phyloP scores from a whole-genome alignment of 2,329 filamentous ascomycete species.

The Fusarium sp. region DNA sequence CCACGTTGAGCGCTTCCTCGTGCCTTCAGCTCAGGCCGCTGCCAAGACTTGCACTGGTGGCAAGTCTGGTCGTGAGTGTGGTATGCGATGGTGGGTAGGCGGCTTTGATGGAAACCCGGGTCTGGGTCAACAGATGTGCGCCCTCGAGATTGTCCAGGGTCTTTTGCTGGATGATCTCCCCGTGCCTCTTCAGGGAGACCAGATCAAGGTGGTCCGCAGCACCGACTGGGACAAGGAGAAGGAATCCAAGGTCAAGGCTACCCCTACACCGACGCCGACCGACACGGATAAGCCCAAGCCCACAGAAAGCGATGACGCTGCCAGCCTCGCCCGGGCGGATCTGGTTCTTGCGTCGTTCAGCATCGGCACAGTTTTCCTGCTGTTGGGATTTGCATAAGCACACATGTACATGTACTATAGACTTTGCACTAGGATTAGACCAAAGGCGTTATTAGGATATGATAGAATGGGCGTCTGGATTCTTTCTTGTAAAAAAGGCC shows the following conservation, averaged over 20 bases:
- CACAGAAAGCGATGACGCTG: conserved; percentile 35
- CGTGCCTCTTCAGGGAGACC: conserved; percentile 58
- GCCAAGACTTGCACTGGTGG: conserved; percentile 67
- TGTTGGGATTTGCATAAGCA: conserved; percentile 30
- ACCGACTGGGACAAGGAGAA: conserved; percentile 34
- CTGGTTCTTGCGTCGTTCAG: conserved; percentile 34
- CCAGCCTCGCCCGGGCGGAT: conserved; percentile 21
- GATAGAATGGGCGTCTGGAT: conserved; percentile 20
- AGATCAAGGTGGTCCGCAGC: conserved; percentile 58
- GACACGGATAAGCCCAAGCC: conserved; percentile 14
- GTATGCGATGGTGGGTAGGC: conserved; percentile 70
- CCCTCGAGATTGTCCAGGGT: conserved; percentile 71
- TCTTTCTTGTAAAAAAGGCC: conserved; percentile 25
- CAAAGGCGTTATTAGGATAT: conserved; percentile 24
- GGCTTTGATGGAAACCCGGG: conserved; percentile 66
- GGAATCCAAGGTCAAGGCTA: conserved; percentile 26
- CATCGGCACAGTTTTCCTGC: conserved; percentile 31
- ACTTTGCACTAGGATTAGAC: conserved; percentile 28
- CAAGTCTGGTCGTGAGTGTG: conserved; percentile 63
- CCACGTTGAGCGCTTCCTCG: conserved; percentile 60
- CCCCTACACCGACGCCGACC: conserved; percentile 20
- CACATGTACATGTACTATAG: conserved; percentile 24
- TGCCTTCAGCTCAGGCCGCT: conserved; percentile 65
- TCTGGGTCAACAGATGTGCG: conserved; percentile 73
- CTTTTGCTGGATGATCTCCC: conserved; percentile 58